Evolutionary conservation across 1,139 yeast genomes (phyloP).

Genomic region (Kodamaea alishanica): DNA sequence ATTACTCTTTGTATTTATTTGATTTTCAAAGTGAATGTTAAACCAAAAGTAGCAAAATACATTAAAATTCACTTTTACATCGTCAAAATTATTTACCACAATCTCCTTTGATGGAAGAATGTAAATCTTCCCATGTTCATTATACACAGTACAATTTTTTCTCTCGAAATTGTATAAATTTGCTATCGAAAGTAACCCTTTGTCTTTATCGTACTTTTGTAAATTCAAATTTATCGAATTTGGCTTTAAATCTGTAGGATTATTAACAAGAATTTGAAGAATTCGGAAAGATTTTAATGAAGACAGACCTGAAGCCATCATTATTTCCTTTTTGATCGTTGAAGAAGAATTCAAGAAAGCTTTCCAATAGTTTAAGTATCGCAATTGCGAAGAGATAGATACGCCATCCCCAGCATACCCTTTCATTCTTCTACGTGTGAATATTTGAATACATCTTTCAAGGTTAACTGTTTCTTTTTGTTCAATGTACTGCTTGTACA

Average conservation of each 20-base stretch:
- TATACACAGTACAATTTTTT: neutral
- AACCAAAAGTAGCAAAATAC: conserved; percentile 21
- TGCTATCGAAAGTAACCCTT: neutral
- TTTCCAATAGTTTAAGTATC: conserved; percentile 64
- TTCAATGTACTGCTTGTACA: conserved; percentile 35
- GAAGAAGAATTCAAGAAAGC: conserved; percentile 19
- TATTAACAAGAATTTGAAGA: neutral
- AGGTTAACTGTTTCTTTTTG: conserved; percentile 19
- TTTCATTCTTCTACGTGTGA: conserved; percentile 59
- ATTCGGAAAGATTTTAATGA: neutral
- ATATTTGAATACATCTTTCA: conserved; percentile 47
- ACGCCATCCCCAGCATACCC: conserved; percentile 61
- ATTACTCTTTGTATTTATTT: neutral
- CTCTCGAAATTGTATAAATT: neutral
- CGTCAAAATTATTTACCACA: neutral
- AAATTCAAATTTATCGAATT: neutral
- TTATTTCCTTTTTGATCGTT: neutral
- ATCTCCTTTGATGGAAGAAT: neutral
- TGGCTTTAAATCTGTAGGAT: neutral
- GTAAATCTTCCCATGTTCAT: conserved; percentile 1
- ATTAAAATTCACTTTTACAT: conserved; percentile 8
- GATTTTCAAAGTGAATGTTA: conserved; percentile 14
- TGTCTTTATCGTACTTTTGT: neutral
- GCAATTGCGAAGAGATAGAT: conserved; percentile 63
- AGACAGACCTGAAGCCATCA: neutral